These are phyloP conservation scores for Eucalyptus microcorys DNA, from an alignment of 345 rosid genomes.

Conservation along the genomic window DNA sequence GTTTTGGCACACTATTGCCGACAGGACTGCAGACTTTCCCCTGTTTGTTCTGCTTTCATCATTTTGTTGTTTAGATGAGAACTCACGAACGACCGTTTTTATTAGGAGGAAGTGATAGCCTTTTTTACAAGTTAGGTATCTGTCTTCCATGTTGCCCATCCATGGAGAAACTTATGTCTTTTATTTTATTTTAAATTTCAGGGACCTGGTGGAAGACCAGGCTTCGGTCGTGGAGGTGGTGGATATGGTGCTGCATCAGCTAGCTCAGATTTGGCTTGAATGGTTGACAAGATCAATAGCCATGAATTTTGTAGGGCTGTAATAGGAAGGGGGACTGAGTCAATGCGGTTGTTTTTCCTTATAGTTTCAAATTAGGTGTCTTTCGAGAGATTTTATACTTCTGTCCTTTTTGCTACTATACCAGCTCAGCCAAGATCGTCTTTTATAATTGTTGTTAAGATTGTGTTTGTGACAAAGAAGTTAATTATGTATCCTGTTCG, in stretches of 20 bases:
- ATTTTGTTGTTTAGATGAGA: neutral
- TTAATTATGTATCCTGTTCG: neutral
- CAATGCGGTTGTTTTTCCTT: neutral
- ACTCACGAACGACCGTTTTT: neutral
- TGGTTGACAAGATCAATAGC: neutral
- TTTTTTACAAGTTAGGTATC: neutral
- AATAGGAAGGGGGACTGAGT: neutral
- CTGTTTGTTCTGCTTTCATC: neutral
- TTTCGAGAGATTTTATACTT: neutral
- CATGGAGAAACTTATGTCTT: neutral
- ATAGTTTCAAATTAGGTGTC: neutral
- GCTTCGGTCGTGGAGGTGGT: slow-evolving; percentile 72
- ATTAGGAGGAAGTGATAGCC: neutral
- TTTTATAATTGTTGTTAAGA: neutral
- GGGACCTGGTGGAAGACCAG: slow-evolving; percentile 58
- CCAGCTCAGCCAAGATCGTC: neutral
- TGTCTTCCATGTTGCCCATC: neutral
- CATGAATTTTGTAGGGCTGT: neutral
- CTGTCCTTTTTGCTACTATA: neutral
- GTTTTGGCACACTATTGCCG: neutral
- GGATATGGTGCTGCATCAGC: slow-evolving; percentile 32
- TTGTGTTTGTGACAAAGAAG: neutral
- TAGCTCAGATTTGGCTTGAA: neutral
- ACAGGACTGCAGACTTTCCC: neutral
- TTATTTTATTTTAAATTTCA: neutral